phyloP scores from a whole-genome alignment of 2,329 filamentous ascomycete species.

The Macroventuria anomochaeta region DNA sequence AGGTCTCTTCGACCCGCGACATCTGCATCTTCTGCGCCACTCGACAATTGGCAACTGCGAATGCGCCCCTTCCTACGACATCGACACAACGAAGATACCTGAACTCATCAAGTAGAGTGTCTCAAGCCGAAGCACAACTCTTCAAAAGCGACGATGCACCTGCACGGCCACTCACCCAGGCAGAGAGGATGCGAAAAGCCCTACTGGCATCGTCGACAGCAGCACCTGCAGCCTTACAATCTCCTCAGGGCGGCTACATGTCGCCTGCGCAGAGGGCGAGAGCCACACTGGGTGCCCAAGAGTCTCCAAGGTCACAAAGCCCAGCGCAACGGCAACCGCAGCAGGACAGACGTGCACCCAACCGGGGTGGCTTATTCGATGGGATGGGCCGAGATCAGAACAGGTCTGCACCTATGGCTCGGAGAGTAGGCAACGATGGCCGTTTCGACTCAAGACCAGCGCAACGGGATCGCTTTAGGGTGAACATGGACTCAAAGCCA shows the following conservation, averaged over 20 bases:
- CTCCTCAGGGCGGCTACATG: conserved; percentile 21
- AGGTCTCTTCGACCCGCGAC: conserved; percentile 46
- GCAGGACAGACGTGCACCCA: conserved; percentile 23
- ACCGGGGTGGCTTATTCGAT: conserved; percentile 24
- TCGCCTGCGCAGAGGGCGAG: conserved; percentile 30
- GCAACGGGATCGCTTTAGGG: conserved; percentile 30
- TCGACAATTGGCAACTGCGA: conserved; percentile 36
- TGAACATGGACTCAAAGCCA: conserved; percentile 43
- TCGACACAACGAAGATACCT: conserved; percentile 41
- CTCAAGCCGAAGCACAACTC: conserved; percentile 38
- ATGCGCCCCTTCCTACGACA: conserved; percentile 19
- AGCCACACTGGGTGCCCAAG: conserved; percentile 13
- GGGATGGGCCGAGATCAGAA: conserved; percentile 26
- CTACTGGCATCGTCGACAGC: conserved; percentile 28
- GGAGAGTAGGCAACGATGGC: background rate
- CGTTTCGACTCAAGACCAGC: conserved; percentile 7
- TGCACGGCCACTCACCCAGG: conserved; percentile 32
- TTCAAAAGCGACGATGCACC: conserved; percentile 33
- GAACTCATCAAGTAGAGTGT: conserved; percentile 41
- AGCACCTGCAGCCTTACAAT: conserved; percentile 8
- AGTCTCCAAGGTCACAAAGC: conserved; percentile 13
- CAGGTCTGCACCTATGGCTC: conserved; percentile 13
- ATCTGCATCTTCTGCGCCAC: conserved; percentile 50
- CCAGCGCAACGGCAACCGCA: conserved; percentile 21
- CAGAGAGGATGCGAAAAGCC: conserved; percentile 37